Base-by-base conservation (phyloP, 2,329 filamentous ascomycete species). In the Paracoccidioides lutzii region DNA sequence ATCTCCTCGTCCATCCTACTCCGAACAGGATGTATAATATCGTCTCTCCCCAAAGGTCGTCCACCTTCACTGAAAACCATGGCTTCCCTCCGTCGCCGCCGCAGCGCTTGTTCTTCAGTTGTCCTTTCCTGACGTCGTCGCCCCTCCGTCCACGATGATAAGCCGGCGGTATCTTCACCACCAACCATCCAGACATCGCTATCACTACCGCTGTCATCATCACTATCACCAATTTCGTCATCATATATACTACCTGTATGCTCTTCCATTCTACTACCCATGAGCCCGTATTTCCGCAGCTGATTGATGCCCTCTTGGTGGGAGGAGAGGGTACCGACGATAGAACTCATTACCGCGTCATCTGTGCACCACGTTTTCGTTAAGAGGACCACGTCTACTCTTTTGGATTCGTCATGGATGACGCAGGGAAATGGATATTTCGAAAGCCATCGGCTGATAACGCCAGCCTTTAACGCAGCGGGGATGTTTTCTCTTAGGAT, bases 11-110 rank as follows among this genome's bases (percentile, higher is more conserved):
- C 52, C 30, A 65, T 57, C 58, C 58, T 62, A 57, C 56, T 59
- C 22, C 38, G 50, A 9, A 67, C 65, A 59, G 81, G 74, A 68
- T 93, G 84, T 54, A 90, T 88, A 40, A 95, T 94, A 66, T 95
- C 87, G 46, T 82, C 81, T 59, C 82, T 80, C 3, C 80, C 82
- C 46, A 95, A 69, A 1, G 87, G 85, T 37, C 84, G 78, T 28
- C 81, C 88, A n/a, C 88, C 87, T 64, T 95, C 89, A 64, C 90
- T 91, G 56, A 95, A 75, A 22, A 96, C 90, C 81, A 96, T 90
- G 4, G 89, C 90, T 73, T 95, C 89, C 61, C 90, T 79, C 65
- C 91, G 80, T 52, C 88, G 79, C 60, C 90, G 79, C 58, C 89
- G 77, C 58, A 90, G 75, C 54, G 85, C 80, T 64, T 87, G 83